Evolutionary conservation across 768 basidiomycete genomes (phyloP).

Genomic region (Gloeophyllum trabeum): DNA sequence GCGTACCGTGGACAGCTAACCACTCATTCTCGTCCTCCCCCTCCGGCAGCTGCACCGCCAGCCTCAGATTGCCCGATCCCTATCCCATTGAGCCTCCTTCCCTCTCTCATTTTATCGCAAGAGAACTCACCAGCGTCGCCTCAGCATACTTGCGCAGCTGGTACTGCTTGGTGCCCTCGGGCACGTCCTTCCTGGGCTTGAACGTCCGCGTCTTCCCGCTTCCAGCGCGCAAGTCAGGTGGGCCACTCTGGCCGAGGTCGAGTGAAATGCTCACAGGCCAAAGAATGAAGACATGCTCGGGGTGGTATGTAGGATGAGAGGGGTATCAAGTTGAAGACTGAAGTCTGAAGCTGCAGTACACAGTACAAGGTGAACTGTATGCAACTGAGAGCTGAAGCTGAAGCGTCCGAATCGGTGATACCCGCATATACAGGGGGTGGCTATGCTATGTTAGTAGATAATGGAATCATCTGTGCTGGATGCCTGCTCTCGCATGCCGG

Average conservation of each 20-base stretch:
- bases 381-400: too few relatives aligned
- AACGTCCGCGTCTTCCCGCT: slow-evolving; percentile 92
- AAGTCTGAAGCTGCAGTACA: too few relatives aligned
- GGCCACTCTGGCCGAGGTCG: background rate
- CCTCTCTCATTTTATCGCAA: background rate
- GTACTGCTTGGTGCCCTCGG: slow-evolving; percentile 95
- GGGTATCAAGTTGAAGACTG: too few relatives aligned
- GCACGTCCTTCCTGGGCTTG: slow-evolving; percentile 90
- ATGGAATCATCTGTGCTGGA: too few relatives aligned
- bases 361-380: too few relatives aligned
- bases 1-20: slow-evolving; percentile 96
- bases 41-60: slow-evolving; percentile 89
- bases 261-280: slow-evolving; percentile 49
- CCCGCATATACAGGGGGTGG: too few relatives aligned
- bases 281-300: slow-evolving; percentile 76
- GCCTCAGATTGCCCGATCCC: slow-evolving; percentile 92
- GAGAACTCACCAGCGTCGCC: slow-evolving; percentile 65
- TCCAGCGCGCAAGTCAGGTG: background rate
- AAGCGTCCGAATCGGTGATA: too few relatives aligned
- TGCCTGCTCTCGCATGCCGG: too few relatives aligned
- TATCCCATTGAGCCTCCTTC: slow-evolving; percentile 16
- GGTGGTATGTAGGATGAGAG: slow-evolving; percentile 1
- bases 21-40: slow-evolving; percentile 97
- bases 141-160: slow-evolving; percentile 97
- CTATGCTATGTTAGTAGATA: too few relatives aligned